Evolutionary conservation across 257 asterid genomes (phyloP).

Genomic region (Plantago ovata): DNA sequence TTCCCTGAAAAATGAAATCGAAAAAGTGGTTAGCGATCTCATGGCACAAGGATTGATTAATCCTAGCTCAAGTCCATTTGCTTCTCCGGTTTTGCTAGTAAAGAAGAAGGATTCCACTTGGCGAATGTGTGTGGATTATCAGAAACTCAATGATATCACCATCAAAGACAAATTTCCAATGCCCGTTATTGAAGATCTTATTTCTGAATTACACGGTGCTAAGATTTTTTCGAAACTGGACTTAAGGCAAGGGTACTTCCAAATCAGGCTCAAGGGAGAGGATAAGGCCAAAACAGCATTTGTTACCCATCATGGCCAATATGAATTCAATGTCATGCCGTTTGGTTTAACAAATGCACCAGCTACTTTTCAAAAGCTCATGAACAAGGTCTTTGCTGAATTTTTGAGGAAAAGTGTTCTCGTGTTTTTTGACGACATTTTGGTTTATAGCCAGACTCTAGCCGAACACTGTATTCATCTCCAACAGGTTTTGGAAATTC

Average conservation of each 20-base stretch:
- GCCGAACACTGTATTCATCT: not conserved
- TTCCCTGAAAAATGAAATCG: not conserved
- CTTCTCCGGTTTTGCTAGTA: not conserved
- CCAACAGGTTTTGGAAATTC: not conserved
- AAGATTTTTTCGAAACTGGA: not conserved
- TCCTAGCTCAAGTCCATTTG: not conserved
- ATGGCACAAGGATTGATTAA: not conserved
- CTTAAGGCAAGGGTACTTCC: slow-evolving; percentile 6
- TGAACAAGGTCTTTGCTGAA: too few relatives aligned
- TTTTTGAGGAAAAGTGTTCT: not conserved
- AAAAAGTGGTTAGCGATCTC: not conserved
- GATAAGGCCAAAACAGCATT: slow-evolving; percentile 7
- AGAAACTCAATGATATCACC: not conserved
- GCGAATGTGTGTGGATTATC: not conserved
- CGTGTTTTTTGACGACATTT: not conserved
- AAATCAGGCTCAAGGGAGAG: not conserved
- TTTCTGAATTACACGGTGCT: slow-evolving; percentile 13
- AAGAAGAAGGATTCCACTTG: not conserved
- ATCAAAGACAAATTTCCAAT: slow-evolving; percentile 3
- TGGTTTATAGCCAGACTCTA: not conserved
- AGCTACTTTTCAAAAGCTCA: not conserved
- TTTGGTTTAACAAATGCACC: too few relatives aligned
- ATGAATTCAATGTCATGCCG: slow-evolving; percentile 4
- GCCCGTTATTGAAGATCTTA: slow-evolving; percentile 7
- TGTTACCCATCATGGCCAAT: slow-evolving; percentile 1